Evolutionary conservation across 768 basidiomycete species (phyloP).

Genomic region (Tremella yokohamensis): DNA sequence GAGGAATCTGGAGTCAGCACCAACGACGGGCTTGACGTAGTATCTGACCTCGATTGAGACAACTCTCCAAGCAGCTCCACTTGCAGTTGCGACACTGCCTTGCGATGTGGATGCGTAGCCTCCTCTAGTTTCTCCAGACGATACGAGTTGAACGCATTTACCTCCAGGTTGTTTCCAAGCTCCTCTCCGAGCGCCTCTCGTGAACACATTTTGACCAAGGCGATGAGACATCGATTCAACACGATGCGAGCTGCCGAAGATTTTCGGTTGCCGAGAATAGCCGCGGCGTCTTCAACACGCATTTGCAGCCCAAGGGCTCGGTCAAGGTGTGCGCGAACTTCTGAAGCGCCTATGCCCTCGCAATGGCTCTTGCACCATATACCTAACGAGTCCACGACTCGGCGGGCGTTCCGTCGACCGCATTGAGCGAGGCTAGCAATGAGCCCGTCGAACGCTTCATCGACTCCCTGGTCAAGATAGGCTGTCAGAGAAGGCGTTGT

Average conservation of each 20-base stretch:
- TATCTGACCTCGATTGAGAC: constrained; percentile 68
- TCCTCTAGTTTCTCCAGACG: constrained; percentile 52
- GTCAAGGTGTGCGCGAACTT: constrained; percentile 44
- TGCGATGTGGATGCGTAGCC: constrained; percentile 66
- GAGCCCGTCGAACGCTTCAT: constrained; percentile 76
- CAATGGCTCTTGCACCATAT: constrained; percentile 78
- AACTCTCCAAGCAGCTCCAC: constrained; percentile 79
- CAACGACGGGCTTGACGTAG: background rate
- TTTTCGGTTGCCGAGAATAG: constrained; percentile 43
- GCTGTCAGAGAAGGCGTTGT: constrained; percentile 65
- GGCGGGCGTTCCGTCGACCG: constrained; percentile 76
- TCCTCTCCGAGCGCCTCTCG: constrained; percentile 75
- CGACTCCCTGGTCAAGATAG: constrained; percentile 68
- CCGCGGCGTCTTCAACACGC: constrained; percentile 45
- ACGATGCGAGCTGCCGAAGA: constrained; percentile 76
- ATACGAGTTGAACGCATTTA: constrained; percentile 78
- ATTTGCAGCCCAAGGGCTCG: constrained; percentile 30
- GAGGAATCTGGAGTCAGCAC: constrained; percentile 61
- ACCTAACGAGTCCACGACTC: constrained; percentile 79
- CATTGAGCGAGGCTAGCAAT: constrained; percentile 80
- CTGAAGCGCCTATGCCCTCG: constrained; percentile 53
- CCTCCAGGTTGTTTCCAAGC: constrained; percentile 76
- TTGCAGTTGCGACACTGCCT: constrained; percentile 75
- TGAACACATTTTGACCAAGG: constrained; percentile 66
- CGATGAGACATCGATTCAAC: constrained; percentile 80